These are phyloP conservation scores for Penicillium concentricum DNA, from an alignment of 2,329 filamentous ascomycete genomes.

Conservation along the genomic window DNA sequence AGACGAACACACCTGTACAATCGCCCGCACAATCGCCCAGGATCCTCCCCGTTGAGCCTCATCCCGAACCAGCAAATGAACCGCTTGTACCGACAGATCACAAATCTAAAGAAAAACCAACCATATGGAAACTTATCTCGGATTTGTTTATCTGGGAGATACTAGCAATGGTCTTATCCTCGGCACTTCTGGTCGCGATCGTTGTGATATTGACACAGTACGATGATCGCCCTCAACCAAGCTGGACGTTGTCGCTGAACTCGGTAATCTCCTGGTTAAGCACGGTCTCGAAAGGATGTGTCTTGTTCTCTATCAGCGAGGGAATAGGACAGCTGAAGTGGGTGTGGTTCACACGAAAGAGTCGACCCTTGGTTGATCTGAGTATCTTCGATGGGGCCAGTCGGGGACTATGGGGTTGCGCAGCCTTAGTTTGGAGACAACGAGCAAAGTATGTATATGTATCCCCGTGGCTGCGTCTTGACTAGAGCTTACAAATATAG, in stretches of 20 bases:
- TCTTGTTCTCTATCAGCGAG: conserved; percentile 13
- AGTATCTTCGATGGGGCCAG: conserved; percentile 14
- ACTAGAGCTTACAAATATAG: not conserved
- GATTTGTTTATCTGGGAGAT: conserved; percentile 3
- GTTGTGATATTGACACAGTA: conserved; percentile 8
- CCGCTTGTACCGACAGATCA: not conserved
- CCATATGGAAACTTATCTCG: not conserved
- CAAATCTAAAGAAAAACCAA: not conserved
- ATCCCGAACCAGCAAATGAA: conserved; percentile 1
- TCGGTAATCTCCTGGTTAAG: conserved; percentile 17
- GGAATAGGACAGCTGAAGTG: conserved; percentile 18
- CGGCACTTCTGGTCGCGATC: conserved; percentile 6
- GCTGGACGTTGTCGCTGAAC: conserved; percentile 16
- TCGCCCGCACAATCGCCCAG: not conserved
- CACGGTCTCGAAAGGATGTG: conserved; percentile 12
- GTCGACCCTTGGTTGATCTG: conserved; percentile 6
- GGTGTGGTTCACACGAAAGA: conserved; percentile 16
- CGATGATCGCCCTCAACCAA: conserved; percentile 11
- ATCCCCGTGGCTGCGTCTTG: not conserved
- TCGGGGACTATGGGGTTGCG: conserved; percentile 11
- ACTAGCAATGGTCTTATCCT: not conserved
- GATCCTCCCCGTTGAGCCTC: not conserved
- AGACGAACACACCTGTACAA: too few species aligned
- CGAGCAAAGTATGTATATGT: conserved; percentile 1
- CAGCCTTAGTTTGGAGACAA: conserved; percentile 12